A percentile compares a stretch with the other conserved stretches of the same genome.
Evolutionary conservation across 2,329 filamentous ascomycete species (phyloP).

Genomic region (Conoideocrella luteorostrata): DNA sequence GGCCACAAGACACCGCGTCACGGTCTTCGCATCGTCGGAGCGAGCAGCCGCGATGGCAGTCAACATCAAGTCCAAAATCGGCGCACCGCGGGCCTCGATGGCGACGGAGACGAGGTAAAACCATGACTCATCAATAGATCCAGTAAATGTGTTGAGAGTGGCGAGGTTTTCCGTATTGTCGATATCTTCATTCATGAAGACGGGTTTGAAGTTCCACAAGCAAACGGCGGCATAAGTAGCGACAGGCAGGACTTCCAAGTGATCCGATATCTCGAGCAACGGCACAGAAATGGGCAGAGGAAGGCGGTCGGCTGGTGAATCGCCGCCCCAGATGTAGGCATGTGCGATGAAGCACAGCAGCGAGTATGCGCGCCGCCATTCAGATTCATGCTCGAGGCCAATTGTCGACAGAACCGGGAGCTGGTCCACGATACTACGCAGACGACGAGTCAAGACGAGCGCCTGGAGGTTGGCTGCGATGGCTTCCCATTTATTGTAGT

Average conservation of each 20-base stretch:
- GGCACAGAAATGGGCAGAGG: slow-evolving; percentile 80
- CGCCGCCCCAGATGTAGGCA: slow-evolving; percentile 93
- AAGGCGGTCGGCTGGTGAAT: slow-evolving; percentile 69
- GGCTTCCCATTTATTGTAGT: slow-evolving; percentile 93
- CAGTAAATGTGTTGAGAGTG: slow-evolving; percentile 85
- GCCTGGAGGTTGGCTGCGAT: slow-evolving; percentile 80
- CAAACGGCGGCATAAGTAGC: slow-evolving; percentile 89
- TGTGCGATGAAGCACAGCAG: slow-evolving; percentile 88
- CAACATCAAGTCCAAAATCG: slow-evolving; percentile 83
- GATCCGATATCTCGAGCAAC: slow-evolving; percentile 67
- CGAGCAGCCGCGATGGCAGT: slow-evolving; percentile 77
- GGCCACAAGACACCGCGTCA: slow-evolving; percentile 68
- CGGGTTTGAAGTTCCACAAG: slow-evolving; percentile 94
- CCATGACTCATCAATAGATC: slow-evolving; percentile 94
- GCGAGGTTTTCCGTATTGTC: slow-evolving; percentile 83
- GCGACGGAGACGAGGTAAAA: slow-evolving; percentile 95
- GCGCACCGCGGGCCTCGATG: slow-evolving; percentile 86
- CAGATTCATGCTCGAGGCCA: slow-evolving; percentile 72
- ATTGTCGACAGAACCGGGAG: slow-evolving; percentile 79
- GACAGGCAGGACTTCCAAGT: slow-evolving; percentile 82
- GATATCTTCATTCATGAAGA: slow-evolving; percentile 76
- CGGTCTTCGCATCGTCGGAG: slow-evolving; percentile 59
- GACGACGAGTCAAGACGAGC: slow-evolving; percentile 75
- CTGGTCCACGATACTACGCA: slow-evolving; percentile 71
- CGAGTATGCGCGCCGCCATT: slow-evolving; percentile 92